Percentiles rank a stretch among this genome's conserved stretches.
These are phyloP conservation scores for Batkoa obscura DNA, from an alignment of 371 early-diverging fungal genomes.

Conservation along the genomic window DNA sequence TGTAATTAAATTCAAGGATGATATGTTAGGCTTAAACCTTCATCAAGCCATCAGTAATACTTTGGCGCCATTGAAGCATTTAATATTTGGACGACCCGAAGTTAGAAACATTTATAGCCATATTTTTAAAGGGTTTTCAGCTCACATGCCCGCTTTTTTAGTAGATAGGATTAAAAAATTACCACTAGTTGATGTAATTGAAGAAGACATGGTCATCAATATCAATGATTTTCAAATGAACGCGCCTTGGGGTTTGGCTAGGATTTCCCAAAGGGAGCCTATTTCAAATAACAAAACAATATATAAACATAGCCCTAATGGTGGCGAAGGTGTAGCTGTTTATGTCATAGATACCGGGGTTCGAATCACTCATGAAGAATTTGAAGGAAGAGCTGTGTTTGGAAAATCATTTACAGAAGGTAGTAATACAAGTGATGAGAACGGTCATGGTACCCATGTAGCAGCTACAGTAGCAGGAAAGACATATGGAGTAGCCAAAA, in stretches of 20 bases:
- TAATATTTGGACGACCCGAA: too few species aligned
- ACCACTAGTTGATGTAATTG: neutral
- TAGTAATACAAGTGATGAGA: constrained; percentile 20
- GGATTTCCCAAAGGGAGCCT: neutral
- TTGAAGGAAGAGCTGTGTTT: constrained; percentile 46
- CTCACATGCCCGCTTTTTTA: too few species aligned
- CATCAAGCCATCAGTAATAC: too few species aligned
- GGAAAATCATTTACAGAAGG: constrained; percentile 13
- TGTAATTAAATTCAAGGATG: too few species aligned
- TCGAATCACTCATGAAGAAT: constrained; percentile 44
- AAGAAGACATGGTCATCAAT: neutral
- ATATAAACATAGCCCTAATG: constrained; percentile 12
- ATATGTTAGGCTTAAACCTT: too few species aligned
- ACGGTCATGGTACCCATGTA: constrained; percentile 47
- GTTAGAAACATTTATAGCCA: too few species aligned
- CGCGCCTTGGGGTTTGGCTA: neutral
- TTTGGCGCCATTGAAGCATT: too few species aligned
- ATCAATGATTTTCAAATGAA: neutral
- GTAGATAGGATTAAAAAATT: neutral
- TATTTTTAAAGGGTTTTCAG: too few species aligned
- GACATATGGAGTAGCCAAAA: constrained; percentile 53
- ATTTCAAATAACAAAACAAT: neutral
- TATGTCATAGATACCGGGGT: constrained; percentile 72
- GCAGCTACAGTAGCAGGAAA: constrained; percentile 49
- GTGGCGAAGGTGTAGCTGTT: constrained; percentile 42